Evolutionary conservation across 2,329 filamentous ascomycete species (phyloP), one percentile per base, ranked within the genome.

Genomic region (Neurospora sp.): DNA sequence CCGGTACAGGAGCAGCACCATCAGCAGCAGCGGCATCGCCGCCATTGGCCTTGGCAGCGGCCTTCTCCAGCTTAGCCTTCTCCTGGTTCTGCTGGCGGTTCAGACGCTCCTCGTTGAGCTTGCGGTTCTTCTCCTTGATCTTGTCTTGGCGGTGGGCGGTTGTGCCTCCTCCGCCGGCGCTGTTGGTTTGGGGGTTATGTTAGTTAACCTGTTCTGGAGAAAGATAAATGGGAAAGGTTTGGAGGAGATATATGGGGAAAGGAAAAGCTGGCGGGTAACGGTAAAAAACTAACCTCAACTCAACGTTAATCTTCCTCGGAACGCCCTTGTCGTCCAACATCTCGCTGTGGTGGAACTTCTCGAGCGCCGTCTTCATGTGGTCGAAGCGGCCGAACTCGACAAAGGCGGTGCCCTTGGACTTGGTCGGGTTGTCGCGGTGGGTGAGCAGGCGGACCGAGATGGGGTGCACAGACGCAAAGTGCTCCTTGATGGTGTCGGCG

Each of bases 331-430:
- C 82, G 80, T 89, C 83, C 78, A 84, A 80, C 78, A 97, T 96
- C 73, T 86, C 85, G 71, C 88, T 91, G 82, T 97, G 94, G 81
- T 98, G 94, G 81, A 95, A 95, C 73, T 93, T 88, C 80, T 94
- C 92, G 71, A 98, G 85, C 77, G 93, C 97, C 39, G 92, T 96
- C 84, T 96, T 92, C 93, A 97, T 96, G 78, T 91, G 88, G 80
- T 94, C 91, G 81, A 90, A 96, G 74, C 89, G 86, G 73, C 89
- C 89, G 78, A 97, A 98, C 80, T 98, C 95, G 75, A 98, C 84
- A 80, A 97, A 97, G 6, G 92, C 93, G 76, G 91, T 91, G 41
- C 93, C 77, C 57, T 74, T 74, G 67, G 75, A 76, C 72, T 77
- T 78, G 67, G 62, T 62, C 43, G 76, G 75, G 72, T 88, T 88